Percentiles rank a stretch among this genome's conserved stretches.
These are phyloP conservation scores for Helotiales sp. DNA, from an alignment of 2,329 filamentous ascomycete genomes.

Conservation along the genomic window DNA sequence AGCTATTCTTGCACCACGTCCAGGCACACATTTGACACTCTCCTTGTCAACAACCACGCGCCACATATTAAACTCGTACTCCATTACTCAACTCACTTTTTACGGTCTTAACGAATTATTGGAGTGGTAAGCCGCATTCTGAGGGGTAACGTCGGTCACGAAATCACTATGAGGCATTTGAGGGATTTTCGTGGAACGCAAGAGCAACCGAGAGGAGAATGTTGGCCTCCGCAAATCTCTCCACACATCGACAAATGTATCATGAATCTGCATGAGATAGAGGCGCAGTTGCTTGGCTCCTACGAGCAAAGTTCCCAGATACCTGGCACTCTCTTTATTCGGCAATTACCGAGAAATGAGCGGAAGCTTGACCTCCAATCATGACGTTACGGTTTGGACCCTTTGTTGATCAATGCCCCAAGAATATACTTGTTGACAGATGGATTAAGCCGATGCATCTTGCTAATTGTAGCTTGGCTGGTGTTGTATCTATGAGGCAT, in stretches of 20 bases:
- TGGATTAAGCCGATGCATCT: background rate
- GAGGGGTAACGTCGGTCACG: background rate
- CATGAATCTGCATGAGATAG: background rate
- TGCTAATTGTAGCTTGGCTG: background rate
- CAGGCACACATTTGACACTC: background rate
- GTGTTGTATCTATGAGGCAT: background rate
- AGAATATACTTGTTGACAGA: background rate
- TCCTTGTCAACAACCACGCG: background rate
- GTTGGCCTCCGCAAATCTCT: background rate
- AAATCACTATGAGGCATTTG: slow-evolving; percentile 1
- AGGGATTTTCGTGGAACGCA: background rate
- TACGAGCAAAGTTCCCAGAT: background rate
- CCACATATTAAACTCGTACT: background rate
- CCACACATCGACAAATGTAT: background rate
- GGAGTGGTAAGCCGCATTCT: background rate
- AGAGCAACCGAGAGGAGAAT: background rate
- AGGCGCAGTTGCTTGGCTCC: background rate
- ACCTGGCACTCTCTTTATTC: background rate
- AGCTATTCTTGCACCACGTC: background rate
- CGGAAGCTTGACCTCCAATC: background rate
- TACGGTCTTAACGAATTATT: background rate
- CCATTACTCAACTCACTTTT: background rate
- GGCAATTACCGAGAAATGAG: background rate
- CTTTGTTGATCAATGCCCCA: background rate
- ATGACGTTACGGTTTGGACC: background rate